Percentiles rank a stretch among this genome's conserved stretches.
These are phyloP conservation scores for Phycomyces blakesleeanus DNA, from an alignment of 192 early-diverging fungal genomes.

Conservation along the genomic window DNA sequence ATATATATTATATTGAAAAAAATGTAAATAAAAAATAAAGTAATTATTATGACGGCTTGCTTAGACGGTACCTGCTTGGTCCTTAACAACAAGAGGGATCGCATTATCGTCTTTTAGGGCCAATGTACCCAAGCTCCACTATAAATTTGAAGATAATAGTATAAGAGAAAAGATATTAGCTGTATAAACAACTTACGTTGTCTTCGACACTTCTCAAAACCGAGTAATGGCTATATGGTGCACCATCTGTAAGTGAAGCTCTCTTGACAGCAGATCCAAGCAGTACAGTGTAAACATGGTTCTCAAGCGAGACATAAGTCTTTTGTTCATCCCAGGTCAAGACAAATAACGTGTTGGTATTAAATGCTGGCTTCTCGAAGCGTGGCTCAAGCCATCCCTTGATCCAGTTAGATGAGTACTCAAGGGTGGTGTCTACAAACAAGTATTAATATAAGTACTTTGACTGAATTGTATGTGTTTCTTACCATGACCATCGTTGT, in stretches of 20 bases:
- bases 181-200: conserved; percentile 12
- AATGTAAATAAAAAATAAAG: too few species aligned
- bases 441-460: too few species aligned
- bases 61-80: too few species aligned
- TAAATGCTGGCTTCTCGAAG: conserved; percentile 45
- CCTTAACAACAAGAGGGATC: background rate
- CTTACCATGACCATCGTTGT: conserved; percentile 46
- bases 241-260: conserved; percentile 25
- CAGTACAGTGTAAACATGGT: conserved; percentile 34
- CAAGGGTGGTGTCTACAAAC: conserved; percentile 36
- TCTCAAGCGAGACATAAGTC: conserved; percentile 6
- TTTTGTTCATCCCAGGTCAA: conserved; percentile 35
- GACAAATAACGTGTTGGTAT: conserved; percentile 42
- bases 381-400: conserved; percentile 49
- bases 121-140: conserved; percentile 42
- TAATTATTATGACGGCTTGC: too few species aligned
- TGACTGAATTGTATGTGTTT: too few species aligned
- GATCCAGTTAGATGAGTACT: conserved; percentile 46
- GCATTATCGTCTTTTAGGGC: conserved; percentile 36
- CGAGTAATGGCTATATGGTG: conserved; percentile 45
- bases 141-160: background rate
- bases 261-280: conserved; percentile 35
- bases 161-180: background rate
- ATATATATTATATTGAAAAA: too few species aligned
- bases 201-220: conserved; percentile 40